Conservation (phyloP, 805 yeast species). For the Brettanomyces anomalus region DNA sequence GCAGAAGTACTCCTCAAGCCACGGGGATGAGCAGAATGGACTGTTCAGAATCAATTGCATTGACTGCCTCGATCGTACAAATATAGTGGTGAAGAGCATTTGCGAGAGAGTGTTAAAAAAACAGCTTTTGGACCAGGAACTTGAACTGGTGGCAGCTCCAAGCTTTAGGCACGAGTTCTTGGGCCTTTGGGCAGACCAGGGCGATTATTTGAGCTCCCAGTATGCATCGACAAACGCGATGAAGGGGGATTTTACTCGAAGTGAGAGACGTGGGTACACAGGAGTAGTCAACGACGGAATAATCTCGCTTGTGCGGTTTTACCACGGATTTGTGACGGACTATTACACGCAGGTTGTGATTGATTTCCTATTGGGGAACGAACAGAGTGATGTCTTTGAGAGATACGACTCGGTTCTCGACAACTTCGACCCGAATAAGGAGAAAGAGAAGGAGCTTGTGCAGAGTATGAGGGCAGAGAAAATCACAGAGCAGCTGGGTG, state of each 20-base stretch:
- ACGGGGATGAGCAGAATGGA: constrained; percentile 35
- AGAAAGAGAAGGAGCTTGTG: constrained; percentile 10
- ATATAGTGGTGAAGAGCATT: constrained; percentile 36
- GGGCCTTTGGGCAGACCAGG: constrained; percentile 57
- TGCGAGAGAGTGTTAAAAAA: constrained; percentile 19
- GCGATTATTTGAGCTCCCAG: constrained; percentile 55
- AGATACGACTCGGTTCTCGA: constrained; percentile 30
- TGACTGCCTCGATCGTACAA: constrained; percentile 58
- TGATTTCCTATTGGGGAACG: constrained; percentile 32
- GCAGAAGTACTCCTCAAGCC: constrained; percentile 25
- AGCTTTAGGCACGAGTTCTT: constrained; percentile 21
- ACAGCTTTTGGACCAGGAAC: constrained; percentile 17
- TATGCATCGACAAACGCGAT: constrained; percentile 52
- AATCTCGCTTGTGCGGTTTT: constrained; percentile 33
- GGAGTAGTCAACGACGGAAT: constrained; percentile 35
- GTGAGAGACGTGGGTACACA: constrained; percentile 30
- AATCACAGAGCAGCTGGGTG: constrained; percentile 10
- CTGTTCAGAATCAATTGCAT: constrained; percentile 53
- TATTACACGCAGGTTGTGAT: constrained; percentile 35
- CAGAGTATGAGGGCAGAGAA: constrained; percentile 10
- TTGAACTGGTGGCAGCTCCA: constrained; percentile 1
- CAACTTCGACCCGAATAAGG: constrained; percentile 22
- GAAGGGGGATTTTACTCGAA: constrained; percentile 39
- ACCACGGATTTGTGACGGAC: constrained; percentile 35
- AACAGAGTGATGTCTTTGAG: constrained; percentile 25